Base-by-base conservation (phyloP, 495 filamentous ascomycete genomes). In the Podospora conica region DNA sequence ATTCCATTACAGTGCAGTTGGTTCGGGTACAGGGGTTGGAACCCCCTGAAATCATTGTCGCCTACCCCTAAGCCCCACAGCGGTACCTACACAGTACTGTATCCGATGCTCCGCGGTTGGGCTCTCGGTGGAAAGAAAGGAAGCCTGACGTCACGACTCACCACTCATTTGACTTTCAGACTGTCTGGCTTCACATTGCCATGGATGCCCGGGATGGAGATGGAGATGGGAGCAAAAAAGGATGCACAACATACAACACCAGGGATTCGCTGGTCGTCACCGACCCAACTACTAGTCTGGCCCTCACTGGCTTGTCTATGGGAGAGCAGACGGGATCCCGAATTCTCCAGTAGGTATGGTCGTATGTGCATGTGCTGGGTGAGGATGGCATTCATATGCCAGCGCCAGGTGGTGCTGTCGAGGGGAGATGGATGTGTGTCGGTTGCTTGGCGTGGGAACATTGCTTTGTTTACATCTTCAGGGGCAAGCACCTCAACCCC, bases 271-370 rank as follows among this genome's bases (percentile, higher is more conserved):
- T 65, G 66, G 66, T 82, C 76, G 77, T 80, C 80, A 80, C 78
- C 80, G 74, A 81, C 79, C 75, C 74, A 76, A 82, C 74, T 81
- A 80, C 78, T 80, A 71, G 64, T 77, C 73, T 60, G 68, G 73
- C 74, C 48, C 31, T 66, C 60, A 64, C 63, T 64, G 64, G 74
- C 71, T 78, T 78, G 70, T 76, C 76, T 77, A 79, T 73, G 78
- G 78, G 77, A 79, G 80, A 82, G 77, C 80, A 76, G 79, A 83
- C 80, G 80, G 80, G 78, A 79, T 78, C 75, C 79, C 80, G 78
- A 77, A 66, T 75, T 75, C 68, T 81, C 79, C 69, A 71, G 31
- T 71, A 70, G 72, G 62, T 81, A 73, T 80, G 78, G 77, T 79
- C 78, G 79, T 79, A 81, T 76, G 69, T 76, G 65, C 15, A 2